Evolutionary conservation across 2,329 filamentous ascomycete species (phyloP), one percentile per base, ranked within the genome.

Genomic region (Exophiala sideris): DNA sequence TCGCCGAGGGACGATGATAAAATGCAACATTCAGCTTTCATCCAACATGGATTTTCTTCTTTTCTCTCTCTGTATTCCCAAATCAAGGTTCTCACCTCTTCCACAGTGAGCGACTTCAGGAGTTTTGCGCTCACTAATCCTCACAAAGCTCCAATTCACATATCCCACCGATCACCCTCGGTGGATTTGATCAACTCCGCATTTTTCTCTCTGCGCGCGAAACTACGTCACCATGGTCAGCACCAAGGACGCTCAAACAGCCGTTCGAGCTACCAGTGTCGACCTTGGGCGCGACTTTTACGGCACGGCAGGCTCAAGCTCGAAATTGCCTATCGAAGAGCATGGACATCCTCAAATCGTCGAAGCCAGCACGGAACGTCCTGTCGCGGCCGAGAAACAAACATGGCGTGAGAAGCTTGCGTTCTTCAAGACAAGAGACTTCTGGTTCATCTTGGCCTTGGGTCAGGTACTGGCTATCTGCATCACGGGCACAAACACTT

Each of bases 401-500:
- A 70, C 75, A 3, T 78, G 75, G 63, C 49, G 51, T 20, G 41
- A 47, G 11, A 58, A 60, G 61, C 80, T 85, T 62, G 75, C 86
- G 40, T 97, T 94, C 73, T 77, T 97, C 59, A 80, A 79, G 64
- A 96, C 91, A 9, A 79, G 79, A 66, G 89, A 96, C 68, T 97
- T 99, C 70, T 97, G 90, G 83, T 76, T 89, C 62, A 84, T 95
- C 40, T 77, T 97, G 64, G 56, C 83, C 45, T 75, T 97, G 56
- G 91, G 91, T 55, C 91, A 96, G 79, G 71, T 91, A 48, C 84
- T 96, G 41, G 85, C 91, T 3, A 83, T 99, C 55, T 91, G 90
- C 76, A 94, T 95, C 73, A 96, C 91, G 1, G 85, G 83, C 29
- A 96, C 91, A 47, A 96, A 95, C 77, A 97, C 94, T 45, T 89